A percentile compares a stretch with the other conserved stretches of the same genome.
phyloP scores from a whole-genome alignment of 768 basidiomycete species.

The Mycena olivaceomarginata region DNA sequence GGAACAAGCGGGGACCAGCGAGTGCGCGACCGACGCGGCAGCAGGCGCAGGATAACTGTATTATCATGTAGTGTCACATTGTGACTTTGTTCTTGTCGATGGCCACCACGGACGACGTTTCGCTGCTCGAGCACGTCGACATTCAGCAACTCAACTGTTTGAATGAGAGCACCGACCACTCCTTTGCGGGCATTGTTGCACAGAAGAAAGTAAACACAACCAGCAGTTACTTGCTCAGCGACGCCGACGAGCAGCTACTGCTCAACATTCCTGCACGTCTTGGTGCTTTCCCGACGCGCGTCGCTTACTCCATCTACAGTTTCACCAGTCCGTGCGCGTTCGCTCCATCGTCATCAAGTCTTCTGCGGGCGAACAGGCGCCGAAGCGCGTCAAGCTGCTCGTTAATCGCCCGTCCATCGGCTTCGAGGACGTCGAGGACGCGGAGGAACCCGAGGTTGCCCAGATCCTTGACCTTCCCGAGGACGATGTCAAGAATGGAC shows the following conservation, averaged over 20 bases:
- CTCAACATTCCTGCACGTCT: constrained; percentile 79
- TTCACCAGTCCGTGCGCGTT: constrained; percentile 81
- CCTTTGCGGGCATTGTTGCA: constrained; percentile 70
- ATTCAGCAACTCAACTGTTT: constrained; percentile 78
- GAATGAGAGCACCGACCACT: constrained; percentile 75
- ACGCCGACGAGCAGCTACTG: constrained; percentile 84
- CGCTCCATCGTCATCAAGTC: constrained; percentile 74
- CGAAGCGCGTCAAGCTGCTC: constrained; percentile 77
- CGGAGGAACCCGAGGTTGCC: constrained; percentile 67
- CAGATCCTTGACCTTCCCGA: constrained; percentile 75
- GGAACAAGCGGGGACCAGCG: constrained; percentile 85
- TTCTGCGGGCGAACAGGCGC: constrained; percentile 64
- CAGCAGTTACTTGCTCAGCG: constrained; percentile 73
- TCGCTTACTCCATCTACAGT: constrained; percentile 62
- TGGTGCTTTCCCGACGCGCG: constrained; percentile 9
- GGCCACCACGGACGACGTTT: constrained; percentile 54
- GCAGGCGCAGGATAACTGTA: constrained; percentile 95
- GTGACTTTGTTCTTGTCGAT: not conserved
- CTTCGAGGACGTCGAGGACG: constrained; percentile 78
- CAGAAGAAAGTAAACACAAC: constrained; percentile 66
- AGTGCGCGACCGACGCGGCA: constrained; percentile 90
- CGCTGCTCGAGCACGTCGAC: constrained; percentile 77
- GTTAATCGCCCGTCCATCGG: constrained; percentile 76
- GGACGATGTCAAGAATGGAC: constrained; percentile 68
- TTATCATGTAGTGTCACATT: constrained; percentile 63